Conservation (phyloP, 2,329 filamentous ascomycete species). For the Cladosporium phlei region DNA sequence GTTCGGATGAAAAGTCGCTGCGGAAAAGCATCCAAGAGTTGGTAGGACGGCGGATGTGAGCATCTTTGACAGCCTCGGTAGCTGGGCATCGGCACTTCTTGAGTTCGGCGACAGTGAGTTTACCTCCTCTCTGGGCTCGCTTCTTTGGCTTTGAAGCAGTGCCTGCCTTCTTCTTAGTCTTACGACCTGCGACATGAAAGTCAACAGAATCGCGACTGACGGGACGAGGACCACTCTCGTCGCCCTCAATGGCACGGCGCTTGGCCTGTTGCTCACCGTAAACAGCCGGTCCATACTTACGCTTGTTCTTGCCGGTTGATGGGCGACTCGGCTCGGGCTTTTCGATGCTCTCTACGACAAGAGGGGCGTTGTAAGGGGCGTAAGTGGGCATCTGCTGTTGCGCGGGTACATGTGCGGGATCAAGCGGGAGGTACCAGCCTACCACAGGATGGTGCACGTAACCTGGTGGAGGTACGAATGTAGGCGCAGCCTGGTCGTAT, state of each 20-base stretch:
- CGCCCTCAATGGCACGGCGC: conserved; percentile 5
- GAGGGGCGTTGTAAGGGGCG: neutral
- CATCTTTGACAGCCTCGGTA: neutral
- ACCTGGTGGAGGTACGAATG: neutral
- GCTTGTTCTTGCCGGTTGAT: neutral
- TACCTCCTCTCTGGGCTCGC: neutral
- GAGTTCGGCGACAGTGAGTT: conserved; percentile 1
- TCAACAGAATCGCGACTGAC: neutral
- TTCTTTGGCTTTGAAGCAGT: neutral
- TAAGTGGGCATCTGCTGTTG: no score
- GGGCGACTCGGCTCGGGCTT: neutral
- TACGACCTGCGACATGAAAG: neutral
- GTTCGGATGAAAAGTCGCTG: neutral
- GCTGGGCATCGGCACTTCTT: neutral
- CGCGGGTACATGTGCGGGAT: no score
- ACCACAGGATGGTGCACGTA: neutral
- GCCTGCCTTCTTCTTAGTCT: neutral
- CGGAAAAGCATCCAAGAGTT: conserved; percentile 20
- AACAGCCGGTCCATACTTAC: conserved; percentile 3
- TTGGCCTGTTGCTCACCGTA: conserved; percentile 5
- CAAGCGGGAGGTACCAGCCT: conserved; percentile 1
- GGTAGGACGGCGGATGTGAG: conserved; percentile 12
- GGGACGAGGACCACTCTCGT: neutral
- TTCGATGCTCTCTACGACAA: neutral
- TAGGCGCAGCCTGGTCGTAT: neutral